Conservation (phyloP, 192 early-diverging fungal species). For the Coemansia sp. region DNA sequence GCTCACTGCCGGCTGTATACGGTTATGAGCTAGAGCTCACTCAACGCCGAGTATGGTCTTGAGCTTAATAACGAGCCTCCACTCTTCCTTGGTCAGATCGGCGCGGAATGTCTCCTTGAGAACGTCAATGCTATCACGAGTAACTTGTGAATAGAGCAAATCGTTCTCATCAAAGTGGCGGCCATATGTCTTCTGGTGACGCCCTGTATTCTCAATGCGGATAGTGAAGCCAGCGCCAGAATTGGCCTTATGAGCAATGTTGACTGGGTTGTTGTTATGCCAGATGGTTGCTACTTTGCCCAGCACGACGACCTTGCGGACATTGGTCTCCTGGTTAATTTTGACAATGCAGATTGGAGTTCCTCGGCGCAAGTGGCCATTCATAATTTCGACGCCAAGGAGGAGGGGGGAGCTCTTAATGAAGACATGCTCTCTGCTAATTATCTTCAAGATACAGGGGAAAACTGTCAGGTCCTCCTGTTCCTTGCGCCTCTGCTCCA, state of each 20-base stretch:
- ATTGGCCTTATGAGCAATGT: slow-evolving; percentile 78
- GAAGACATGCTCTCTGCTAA: slow-evolving; percentile 77
- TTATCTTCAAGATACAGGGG: slow-evolving; percentile 80
- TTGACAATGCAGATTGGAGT: slow-evolving; percentile 91
- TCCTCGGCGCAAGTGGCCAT: slow-evolving; percentile 83
- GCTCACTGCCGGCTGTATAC: too few relatives aligned
- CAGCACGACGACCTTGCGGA: slow-evolving; percentile 66
- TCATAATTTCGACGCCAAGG: slow-evolving; percentile 90
- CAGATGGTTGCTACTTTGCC: slow-evolving; percentile 93
- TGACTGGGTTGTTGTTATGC: slow-evolving; percentile 82
- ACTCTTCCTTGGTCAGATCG: slow-evolving; percentile 88
- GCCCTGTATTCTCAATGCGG: slow-evolving; percentile 82
- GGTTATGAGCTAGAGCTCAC: slow-evolving; percentile 4
- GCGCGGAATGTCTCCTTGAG: slow-evolving; percentile 92
- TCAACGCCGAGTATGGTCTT: slow-evolving; percentile 64
- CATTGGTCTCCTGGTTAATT: slow-evolving; percentile 68
- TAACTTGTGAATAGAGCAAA: slow-evolving; percentile 77
- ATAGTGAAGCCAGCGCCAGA: slow-evolving; percentile 78
- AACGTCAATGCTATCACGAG: slow-evolving; percentile 89
- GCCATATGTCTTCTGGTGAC: slow-evolving; percentile 86
- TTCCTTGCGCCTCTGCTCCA: slow-evolving; percentile 86
- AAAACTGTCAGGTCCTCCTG: slow-evolving; percentile 86
- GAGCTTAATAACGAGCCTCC: slow-evolving; percentile 74
- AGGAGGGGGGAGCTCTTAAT: slow-evolving; percentile 94
- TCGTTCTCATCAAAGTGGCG: slow-evolving; percentile 88